Evolutionary conservation across 1,139 yeast species (phyloP).

Genomic region (Hyphopichia buzzinii): DNA sequence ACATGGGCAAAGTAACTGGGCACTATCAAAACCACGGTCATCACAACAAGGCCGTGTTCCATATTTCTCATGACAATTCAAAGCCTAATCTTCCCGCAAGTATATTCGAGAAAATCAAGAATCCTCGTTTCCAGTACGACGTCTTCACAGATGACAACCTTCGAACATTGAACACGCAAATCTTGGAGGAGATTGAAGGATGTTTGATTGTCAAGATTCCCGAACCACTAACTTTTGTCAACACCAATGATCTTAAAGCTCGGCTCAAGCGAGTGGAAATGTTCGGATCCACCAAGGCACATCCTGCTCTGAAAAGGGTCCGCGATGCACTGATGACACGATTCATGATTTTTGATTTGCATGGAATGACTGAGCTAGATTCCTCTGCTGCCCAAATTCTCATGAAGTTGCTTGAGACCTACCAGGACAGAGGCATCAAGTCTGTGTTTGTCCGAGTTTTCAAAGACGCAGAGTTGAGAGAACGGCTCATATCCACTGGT

Average conservation of each 20-base stretch:
- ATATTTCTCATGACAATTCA: neutral
- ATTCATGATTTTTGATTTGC: conserved; percentile 74
- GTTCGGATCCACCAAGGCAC: conserved; percentile 80
- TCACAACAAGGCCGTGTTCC: neutral
- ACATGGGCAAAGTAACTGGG: conserved; percentile 26
- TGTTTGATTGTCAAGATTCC: conserved; percentile 85
- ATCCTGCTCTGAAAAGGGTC: conserved; percentile 72
- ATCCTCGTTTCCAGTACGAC: conserved; percentile 18
- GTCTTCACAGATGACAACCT: conserved; percentile 36
- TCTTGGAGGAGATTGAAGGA: conserved; percentile 75
- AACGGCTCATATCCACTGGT: conserved; percentile 32
- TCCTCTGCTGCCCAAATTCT: conserved; percentile 84
- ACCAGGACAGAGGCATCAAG: conserved; percentile 53
- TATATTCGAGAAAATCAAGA: conserved; percentile 1
- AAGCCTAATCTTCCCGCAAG: neutral
- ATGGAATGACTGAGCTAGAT: conserved; percentile 86
- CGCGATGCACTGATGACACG: conserved; percentile 55
- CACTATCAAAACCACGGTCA: conserved; percentile 2
- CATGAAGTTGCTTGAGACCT: conserved; percentile 54
- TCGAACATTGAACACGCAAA: conserved; percentile 37
- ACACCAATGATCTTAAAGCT: conserved; percentile 76
- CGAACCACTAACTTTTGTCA: conserved; percentile 91
- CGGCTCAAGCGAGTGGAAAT: conserved; percentile 75
- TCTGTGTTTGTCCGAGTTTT: conserved; percentile 69
- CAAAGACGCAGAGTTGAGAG: conserved; percentile 30